Conservation (phyloP, 1,284 basidiomycete genomes). For the Cutaneotrichosporon sp. region DNA sequence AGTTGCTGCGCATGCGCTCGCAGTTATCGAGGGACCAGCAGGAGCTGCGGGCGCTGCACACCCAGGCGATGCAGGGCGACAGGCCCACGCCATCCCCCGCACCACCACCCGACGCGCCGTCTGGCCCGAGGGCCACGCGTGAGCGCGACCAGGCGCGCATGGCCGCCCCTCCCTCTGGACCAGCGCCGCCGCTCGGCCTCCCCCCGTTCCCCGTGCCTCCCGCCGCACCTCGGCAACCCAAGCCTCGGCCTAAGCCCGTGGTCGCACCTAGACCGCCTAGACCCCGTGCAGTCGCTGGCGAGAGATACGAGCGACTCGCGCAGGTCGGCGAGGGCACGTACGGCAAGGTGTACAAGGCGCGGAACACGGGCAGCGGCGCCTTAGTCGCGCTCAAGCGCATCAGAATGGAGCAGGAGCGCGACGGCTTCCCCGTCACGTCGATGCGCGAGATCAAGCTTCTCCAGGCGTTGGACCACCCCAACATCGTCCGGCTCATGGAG, state of each 20-base stretch:
- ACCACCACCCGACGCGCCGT: constrained; percentile 2
- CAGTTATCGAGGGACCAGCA: constrained; percentile 30
- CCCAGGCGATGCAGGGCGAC: constrained; percentile 16
- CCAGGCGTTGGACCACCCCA: constrained; percentile 84
- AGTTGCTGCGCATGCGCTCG: constrained; percentile 28
- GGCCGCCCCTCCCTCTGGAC: not conserved
- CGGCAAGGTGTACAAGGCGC: constrained; percentile 98
- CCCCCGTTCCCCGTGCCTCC: not conserved
- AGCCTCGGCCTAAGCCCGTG: not conserved
- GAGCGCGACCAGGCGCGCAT: not conserved
- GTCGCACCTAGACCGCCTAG: not conserved
- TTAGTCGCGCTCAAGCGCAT: constrained; percentile 95
- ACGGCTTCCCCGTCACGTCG: constrained; percentile 98
- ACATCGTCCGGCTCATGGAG: constrained; percentile 86
- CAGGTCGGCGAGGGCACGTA: constrained; percentile 99
- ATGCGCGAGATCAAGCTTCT: constrained; percentile 99
- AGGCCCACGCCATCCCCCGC: not conserved
- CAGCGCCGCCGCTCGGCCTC: not conserved
- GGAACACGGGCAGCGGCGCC: constrained; percentile 70
- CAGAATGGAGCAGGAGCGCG: constrained; percentile 95
- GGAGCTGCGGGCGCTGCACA: constrained; percentile 26
- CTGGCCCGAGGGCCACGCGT: constrained; percentile 4
- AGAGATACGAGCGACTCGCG: constrained; percentile 80
- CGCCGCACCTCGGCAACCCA: not conserved
- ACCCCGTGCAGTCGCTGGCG: constrained; percentile 26